Evolutionary conservation across 495 filamentous ascomycete species (phyloP), one percentile per base, ranked within the genome.

Genomic region (Trichoderma erinaceum): DNA sequence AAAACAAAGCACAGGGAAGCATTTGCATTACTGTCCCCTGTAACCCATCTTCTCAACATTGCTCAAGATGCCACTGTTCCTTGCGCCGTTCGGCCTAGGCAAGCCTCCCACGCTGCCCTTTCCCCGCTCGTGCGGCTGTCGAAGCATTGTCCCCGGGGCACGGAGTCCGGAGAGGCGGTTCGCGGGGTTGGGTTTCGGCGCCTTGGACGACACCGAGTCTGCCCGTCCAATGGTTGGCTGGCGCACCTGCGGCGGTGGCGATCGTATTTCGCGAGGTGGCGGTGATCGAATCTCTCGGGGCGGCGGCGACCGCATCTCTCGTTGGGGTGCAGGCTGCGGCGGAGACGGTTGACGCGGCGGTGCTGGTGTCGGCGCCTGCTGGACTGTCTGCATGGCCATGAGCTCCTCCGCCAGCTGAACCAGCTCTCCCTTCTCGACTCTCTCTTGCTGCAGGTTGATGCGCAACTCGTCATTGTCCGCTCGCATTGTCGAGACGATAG

Each of bases 351-450:
- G 38, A 11, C 23, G 67, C n/a, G 56, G 41, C 32, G 63, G 75
- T 63, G 64, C 69, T 11, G 13, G 69, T 32, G 63, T 67, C 4
- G 35, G 35, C 35, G 38, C 66, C 68, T 65, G 67, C 69, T 8
- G 58, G 46, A 52, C 13, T 21, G 65, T 75, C 75, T 78, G 81
- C 76, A 88, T 83, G 18, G 78, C 71, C 88, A 87, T 90, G 88
- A 98, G 86, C 77, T 97, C 93, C 73, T 98, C 95, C 1, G 95
- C 93, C 0, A 92, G 88, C 63, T 87, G 85, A n/a, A 99, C 93
- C 58, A 99, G 82, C 71, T 97, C 93, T 44, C 92, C 92, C 78
- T 97, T 99, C 79, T 99, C 95, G 25, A 90, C 83, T 3, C 94
- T 84, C 77, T 97, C 96, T 41, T 84, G 81, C 74, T 95, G 87